phyloP scores from a whole-genome alignment of 148 eudicot species.

The Silene uniflora region DNA sequence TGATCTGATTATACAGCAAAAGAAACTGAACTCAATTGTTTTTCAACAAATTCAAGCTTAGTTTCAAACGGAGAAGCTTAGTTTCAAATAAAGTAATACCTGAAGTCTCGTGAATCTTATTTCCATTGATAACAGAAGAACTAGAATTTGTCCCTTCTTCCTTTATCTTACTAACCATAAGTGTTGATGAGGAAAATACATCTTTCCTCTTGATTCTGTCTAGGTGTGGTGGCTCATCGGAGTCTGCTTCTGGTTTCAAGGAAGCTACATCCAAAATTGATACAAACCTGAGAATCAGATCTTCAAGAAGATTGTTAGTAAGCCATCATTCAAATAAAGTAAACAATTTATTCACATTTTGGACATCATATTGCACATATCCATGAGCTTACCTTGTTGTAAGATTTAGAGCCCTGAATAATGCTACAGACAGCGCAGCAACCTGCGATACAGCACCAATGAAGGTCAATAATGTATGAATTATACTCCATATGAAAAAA shows the following conservation, averaged over 20 bases:
- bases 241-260: conserved; percentile 72
- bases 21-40: conserved; percentile 18
- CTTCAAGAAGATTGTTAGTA: conserved; percentile 6
- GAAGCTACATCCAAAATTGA: conserved; percentile 81
- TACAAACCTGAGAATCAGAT: conserved; percentile 60
- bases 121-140: conserved; percentile 30
- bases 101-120: conserved; percentile 30
- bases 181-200: conserved; percentile 70
- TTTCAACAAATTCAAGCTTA: conserved; percentile 20
- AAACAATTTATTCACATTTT: not conserved
- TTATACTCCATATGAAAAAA: not conserved
- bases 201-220: conserved; percentile 35
- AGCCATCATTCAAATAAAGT: not conserved
- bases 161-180: conserved; percentile 66
- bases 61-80: conserved; percentile 20
- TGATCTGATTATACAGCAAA: conserved; percentile 23
- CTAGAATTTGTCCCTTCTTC: conserved; percentile 30
- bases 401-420: conserved; percentile 83
- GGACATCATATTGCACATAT: not conserved
- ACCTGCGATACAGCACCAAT: conserved; percentile 48
- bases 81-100: conserved; percentile 20
- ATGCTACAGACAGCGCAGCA: conserved; percentile 79
- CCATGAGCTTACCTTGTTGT: conserved; percentile 56
- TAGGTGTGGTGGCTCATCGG: conserved; percentile 30
- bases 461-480: not conserved